A percentile compares a stretch with the other conserved stretches of the same genome.
Evolutionary conservation across 768 basidiomycete species (phyloP).

Genomic region (Panus rudis): DNA sequence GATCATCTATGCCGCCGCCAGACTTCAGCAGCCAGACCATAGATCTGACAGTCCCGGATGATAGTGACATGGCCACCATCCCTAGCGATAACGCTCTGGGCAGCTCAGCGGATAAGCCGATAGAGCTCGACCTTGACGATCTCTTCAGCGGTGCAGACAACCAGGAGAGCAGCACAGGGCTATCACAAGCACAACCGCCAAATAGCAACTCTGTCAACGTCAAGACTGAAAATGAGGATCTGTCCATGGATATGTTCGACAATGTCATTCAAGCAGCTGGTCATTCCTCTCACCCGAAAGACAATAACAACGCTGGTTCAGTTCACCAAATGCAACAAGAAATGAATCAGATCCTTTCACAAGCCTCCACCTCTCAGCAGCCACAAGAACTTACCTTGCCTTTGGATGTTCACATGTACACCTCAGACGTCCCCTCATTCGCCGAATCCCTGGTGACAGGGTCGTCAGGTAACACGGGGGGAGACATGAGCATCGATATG

Average conservation of each 20-base stretch:
- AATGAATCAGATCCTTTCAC: too few relatives aligned
- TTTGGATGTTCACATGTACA: too few relatives aligned
- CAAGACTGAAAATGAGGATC: constrained; percentile 8
- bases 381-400: too few relatives aligned
- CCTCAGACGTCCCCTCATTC: too few relatives aligned
- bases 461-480: constrained; percentile 39
- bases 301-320: too few relatives aligned
- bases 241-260: constrained; percentile 16
- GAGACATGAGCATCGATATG: constrained; percentile 28
- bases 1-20: constrained; percentile 39
- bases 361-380: too few relatives aligned
- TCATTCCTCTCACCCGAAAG: constrained; percentile 19
- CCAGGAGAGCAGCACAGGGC: constrained; percentile 11
- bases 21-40: constrained; percentile 59
- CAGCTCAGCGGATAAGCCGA: constrained; percentile 72
- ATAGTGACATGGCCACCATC: constrained; percentile 15
- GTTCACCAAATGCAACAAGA: too few relatives aligned
- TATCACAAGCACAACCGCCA: constrained; percentile 16
- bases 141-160: constrained; percentile 25
- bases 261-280: not conserved
- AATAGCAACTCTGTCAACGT: constrained; percentile 11
- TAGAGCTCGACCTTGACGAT: constrained; percentile 67
- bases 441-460: constrained; percentile 27
- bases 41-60: constrained; percentile 48
- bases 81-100: constrained; percentile 35